These are phyloP conservation scores for Lentinus brumalis DNA, from an alignment of 768 basidiomycete genomes.

Conservation along the genomic window DNA sequence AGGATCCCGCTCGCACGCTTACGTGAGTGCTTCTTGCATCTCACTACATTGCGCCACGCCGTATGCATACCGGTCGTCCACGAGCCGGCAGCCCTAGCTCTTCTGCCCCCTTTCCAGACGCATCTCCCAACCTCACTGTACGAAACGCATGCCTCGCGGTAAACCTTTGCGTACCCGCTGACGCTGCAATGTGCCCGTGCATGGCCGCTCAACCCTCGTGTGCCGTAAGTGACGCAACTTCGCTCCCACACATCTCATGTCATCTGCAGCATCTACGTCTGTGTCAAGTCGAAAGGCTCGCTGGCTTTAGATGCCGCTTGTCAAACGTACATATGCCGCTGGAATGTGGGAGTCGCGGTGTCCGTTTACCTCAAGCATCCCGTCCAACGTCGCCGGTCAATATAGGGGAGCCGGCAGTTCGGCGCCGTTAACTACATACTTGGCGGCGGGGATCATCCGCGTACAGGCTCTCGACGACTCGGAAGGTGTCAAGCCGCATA, in stretches of 20 bases:
- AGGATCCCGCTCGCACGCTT: neutral
- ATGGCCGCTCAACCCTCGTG: neutral
- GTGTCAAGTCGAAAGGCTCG: neutral
- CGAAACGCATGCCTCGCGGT: neutral
- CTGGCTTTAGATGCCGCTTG: neutral
- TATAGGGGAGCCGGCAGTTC: neutral
- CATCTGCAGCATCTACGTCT: neutral
- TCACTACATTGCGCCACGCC: neutral
- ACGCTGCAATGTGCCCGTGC: neutral
- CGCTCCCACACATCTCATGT: neutral
- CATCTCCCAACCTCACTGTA: neutral
- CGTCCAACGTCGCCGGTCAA: neutral
- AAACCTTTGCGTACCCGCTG: neutral
- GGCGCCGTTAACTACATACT: neutral
- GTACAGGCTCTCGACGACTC: no score
- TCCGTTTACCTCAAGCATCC: constrained; percentile 1
- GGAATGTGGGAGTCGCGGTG: neutral
- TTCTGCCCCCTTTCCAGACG: neutral
- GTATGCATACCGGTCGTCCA: neutral
- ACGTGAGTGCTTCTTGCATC: neutral
- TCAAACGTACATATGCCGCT: neutral
- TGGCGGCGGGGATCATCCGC: no score
- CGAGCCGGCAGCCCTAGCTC: neutral
- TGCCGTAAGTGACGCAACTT: constrained; percentile 1
- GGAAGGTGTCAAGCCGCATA: neutral